Evolutionary conservation across 2,329 filamentous ascomycete species (phyloP), one percentile per base, ranked within the genome.

Genomic region (Penicillium janthinellum): DNA sequence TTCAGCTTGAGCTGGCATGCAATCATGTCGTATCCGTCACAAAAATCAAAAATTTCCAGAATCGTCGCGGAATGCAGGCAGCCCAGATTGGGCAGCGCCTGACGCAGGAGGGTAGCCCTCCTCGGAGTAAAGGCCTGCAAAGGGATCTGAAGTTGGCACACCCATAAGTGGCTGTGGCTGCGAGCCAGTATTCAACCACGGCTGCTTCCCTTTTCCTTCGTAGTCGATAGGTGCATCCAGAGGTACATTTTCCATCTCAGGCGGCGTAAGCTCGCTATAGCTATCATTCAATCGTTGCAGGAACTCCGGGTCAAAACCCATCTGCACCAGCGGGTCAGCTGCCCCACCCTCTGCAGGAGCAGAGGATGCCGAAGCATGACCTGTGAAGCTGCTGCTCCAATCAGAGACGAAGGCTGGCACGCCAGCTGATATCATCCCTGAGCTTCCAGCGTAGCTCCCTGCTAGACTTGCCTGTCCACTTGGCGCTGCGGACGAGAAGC

Each of bases 291-390:
- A 57, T 53, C 70, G 71, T 55, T 75, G 74, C 58, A 78, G 59
- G 49, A 77, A 74, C 14, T 72, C 71, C 5, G 73, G 71, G 31
- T 78, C 75, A 52, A 77, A 77, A 5, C 73, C 74, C 69, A 77
- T 74, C 57, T 75, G 73, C 41, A 73, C 67, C 41, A 76, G 68
- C 3, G 73, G 70, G 53, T 78, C 74, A 57, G 67, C 59, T 28
- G 70, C 62, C 31, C 62, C 64, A 41, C 63, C 71, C 10, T 67
- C 60, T n/a, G 71, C 72, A 28, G 71, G 69, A 14, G 75, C 75
- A 8, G 72, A 71, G 25, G 45, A 63, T 22, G 74, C 73, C 34
- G 71, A 71, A 20, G 66, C 62, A 39, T 66, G 67, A 6, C 70
- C 67, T 22, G 73, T 69, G n/a, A 70, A 41, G 49, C 66, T 74